Conservation (phyloP, 805 yeast genomes). For the Metschnikowia continentalis region DNA sequence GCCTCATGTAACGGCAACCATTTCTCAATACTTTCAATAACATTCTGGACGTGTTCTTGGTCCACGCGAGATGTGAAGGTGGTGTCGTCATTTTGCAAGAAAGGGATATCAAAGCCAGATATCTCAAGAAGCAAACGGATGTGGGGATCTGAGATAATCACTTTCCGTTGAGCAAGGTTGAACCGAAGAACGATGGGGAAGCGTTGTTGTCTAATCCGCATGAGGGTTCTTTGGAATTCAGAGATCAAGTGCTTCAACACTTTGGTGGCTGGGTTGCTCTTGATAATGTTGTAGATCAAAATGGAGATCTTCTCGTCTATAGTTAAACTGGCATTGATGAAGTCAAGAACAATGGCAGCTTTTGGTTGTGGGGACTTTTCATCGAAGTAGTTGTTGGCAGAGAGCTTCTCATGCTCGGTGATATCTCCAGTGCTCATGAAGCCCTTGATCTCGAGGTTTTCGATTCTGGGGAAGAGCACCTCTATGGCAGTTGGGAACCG, state of each 20-base stretch:
- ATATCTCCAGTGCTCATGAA: constrained; percentile 63
- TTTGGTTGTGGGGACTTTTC: constrained; percentile 21
- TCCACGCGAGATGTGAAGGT: constrained; percentile 32
- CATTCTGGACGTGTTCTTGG: constrained; percentile 29
- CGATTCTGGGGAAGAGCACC: constrained; percentile 58
- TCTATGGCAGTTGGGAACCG: constrained; percentile 58
- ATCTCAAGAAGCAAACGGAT: constrained; percentile 44
- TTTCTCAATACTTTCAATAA: constrained; percentile 35
- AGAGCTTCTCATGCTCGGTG: constrained; percentile 17
- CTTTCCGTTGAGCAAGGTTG: constrained; percentile 19
- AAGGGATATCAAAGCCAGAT: constrained; percentile 46
- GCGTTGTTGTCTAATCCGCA: constrained; percentile 1
- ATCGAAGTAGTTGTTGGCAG: constrained; percentile 13
- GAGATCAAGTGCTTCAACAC: constrained; percentile 43
- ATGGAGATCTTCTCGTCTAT: constrained; percentile 49
- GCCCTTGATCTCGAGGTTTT: constrained; percentile 40
- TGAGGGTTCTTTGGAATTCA: constrained; percentile 31
- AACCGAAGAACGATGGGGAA: constrained; percentile 8
- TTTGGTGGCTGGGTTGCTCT: constrained; percentile 30
- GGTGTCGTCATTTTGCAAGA: constrained; percentile 35
- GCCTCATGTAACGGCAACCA: constrained; percentile 28
- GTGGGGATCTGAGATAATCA: constrained; percentile 45
- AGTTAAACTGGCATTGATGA: constrained; percentile 25
- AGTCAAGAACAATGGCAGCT: constrained; percentile 34
- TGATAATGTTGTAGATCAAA: constrained; percentile 44